These are phyloP conservation scores for Forsythia viridissima DNA, from an alignment of 257 asterid genomes.

Conservation along the genomic window DNA sequence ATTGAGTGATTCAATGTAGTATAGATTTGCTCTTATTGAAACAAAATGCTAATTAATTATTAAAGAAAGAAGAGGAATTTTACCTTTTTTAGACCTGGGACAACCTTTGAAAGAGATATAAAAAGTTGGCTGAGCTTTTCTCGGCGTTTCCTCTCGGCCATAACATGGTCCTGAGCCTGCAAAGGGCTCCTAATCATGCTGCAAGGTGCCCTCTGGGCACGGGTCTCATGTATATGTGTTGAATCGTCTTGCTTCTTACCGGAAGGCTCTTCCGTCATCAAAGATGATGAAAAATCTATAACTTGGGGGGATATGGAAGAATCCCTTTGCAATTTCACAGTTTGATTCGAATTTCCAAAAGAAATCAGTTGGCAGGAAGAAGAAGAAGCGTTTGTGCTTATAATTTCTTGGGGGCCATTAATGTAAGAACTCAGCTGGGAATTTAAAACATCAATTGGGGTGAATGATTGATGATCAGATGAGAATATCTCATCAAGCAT, in stretches of 20 bases:
- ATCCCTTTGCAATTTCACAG: not conserved
- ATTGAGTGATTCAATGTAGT: too few species aligned
- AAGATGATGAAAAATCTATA: conserved; percentile 18
- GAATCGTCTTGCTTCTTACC: not conserved
- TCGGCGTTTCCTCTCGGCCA: conserved; percentile 65
- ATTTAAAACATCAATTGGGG: not conserved
- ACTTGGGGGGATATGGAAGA: conserved; percentile 19
- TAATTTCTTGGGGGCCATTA: not conserved
- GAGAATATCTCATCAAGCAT: conserved; percentile 31
- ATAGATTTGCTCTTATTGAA: too few species aligned
- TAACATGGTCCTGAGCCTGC: conserved; percentile 63
- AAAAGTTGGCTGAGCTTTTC: conserved; percentile 56
- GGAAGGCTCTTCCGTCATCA: not conserved
- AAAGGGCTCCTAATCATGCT: conserved; percentile 22
- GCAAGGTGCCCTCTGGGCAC: not conserved
- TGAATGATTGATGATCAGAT: not conserved
- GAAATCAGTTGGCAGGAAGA: conserved; percentile 12
- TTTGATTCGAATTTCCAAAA: conserved; percentile 22
- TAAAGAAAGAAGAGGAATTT: not conserved
- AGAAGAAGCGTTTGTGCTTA: not conserved
- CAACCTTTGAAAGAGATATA: conserved; percentile 53
- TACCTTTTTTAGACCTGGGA: conserved; percentile 75
- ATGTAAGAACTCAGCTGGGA: not conserved
- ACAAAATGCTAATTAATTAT: not conserved
- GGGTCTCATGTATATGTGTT: not conserved